Base-by-base conservation (phyloP, 2,329 filamentous ascomycete genomes). In the Aspergillus melleus region DNA sequence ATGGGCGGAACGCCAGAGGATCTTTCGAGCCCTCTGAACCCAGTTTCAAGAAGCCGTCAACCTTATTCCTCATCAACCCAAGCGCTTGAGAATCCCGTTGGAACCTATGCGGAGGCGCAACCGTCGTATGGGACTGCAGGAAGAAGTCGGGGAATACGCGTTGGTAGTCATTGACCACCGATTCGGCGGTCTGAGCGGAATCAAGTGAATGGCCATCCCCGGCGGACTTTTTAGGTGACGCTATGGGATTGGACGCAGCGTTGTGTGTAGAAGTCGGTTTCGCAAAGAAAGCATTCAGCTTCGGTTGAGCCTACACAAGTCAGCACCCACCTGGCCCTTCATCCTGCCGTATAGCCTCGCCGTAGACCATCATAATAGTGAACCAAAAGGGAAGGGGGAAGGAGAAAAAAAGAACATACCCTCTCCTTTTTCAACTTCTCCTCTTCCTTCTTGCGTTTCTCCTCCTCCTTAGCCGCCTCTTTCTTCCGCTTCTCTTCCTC, bases 121-220 rank as follows among this genome's bases (percentile, higher is more conserved):
- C 67, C n/a, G 77, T 84, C 1, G 91, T 90, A 68, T 91, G 84
- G 2, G 87, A 82, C 60, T 91, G 89, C 50, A 95, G 71, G 63
- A 90, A 93, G 74, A 97, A 98, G 0, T 90, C 88, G 32, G 92
- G 84, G 69, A 98, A 98, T 39, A 83, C 80, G 65, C 86, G 87
- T 19, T 90, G 79, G 66, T 91, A 93, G 49, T 86, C 82, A 0
- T 24, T 47, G 19, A 84, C 82, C 24, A 76, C 67, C 4, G 69
- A 54, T 55, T 70, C 63, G 8, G 64, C 30, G 24, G 72, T 67
- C 44, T 67, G 64, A 19, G 65, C 57, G 2, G 58, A 19, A 10
- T 64, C 57, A 10, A 59, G 60, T 14, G 60, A n/a, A 20, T 53
- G n/a, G 12, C 60, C 61, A 46, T 63, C 63, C 11, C 36, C 24